Conservation (phyloP, 768 basidiomycete genomes). For the Trametopsis cervina region DNA sequence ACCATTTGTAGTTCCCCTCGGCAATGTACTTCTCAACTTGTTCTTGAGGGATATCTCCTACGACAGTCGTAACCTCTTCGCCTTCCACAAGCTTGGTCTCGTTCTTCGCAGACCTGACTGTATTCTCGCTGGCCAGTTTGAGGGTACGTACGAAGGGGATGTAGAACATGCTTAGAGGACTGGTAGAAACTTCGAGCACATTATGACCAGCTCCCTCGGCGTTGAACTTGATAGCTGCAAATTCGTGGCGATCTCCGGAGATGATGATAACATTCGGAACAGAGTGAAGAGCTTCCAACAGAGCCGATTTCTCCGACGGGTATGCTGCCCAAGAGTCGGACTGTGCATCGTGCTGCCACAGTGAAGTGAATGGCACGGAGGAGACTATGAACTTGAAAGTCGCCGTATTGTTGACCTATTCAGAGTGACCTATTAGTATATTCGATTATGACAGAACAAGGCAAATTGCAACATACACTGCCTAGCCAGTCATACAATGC, state of each 20-base stretch:
- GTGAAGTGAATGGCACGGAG: constrained; percentile 67
- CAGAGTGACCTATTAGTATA: background rate
- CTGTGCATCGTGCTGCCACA: constrained; percentile 59
- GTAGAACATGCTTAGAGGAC: constrained; percentile 65
- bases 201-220: constrained; percentile 30
- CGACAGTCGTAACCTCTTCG: constrained; percentile 15
- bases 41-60: constrained; percentile 44
- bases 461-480: constrained; percentile 31
- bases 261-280: constrained; percentile 68
- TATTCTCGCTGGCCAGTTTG: constrained; percentile 34
- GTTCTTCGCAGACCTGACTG: constrained; percentile 29
- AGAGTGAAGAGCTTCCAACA: constrained; percentile 52
- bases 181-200: constrained; percentile 61
- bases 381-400: constrained; percentile 75
- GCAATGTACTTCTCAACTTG: constrained; percentile 53
- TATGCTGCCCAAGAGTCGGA: constrained; percentile 69
- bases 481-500: constrained; percentile 59
- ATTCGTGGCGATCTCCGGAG: constrained; percentile 75
- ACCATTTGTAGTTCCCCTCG: constrained; percentile 65
- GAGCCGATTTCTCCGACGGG: constrained; percentile 46
- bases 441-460: background rate
- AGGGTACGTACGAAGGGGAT: constrained; percentile 55
- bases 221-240: constrained; percentile 62
- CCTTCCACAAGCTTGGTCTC: constrained; percentile 20
- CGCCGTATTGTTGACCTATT: constrained; percentile 57